phyloP scores from a whole-genome alignment of 202 grass and related monocot genomes.

The Digitaria exilis region DNA sequence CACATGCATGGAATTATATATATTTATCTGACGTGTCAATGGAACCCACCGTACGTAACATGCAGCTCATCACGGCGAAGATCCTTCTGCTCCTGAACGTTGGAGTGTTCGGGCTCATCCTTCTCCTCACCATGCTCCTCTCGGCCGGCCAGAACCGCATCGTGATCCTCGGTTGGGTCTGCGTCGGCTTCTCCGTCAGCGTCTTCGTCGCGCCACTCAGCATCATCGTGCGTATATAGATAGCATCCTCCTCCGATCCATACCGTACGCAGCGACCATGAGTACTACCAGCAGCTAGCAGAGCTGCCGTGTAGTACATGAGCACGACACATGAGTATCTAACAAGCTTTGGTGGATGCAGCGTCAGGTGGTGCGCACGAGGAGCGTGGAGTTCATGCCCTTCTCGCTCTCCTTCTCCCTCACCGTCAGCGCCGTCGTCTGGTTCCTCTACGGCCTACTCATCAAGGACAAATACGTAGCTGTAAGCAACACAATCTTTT shows the following conservation, averaged over 20 bases:
- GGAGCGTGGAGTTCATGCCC: conserved; percentile 93
- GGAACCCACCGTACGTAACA: neutral
- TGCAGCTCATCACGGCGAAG: conserved; percentile 71
- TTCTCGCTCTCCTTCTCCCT: conserved; percentile 84
- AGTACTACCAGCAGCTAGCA: too few species aligned
- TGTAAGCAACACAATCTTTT: conserved; percentile 17
- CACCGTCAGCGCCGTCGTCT: conserved; percentile 66
- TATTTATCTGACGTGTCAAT: neutral
- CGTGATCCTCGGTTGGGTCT: conserved; percentile 78
- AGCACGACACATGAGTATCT: neutral
- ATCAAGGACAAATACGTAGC: conserved; percentile 86
- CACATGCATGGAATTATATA: neutral
- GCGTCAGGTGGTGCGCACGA: conserved; percentile 73
- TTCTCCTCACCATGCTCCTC: conserved; percentile 68
- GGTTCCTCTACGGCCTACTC: conserved; percentile 84
- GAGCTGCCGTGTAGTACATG: neutral
- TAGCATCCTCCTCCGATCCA: neutral
- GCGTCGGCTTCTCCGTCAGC: conserved; percentile 74
- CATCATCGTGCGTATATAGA: conserved; percentile 53
- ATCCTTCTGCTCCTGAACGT: conserved; percentile 70
- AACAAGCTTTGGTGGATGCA: conserved; percentile 22
- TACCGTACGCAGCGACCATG: too few species aligned
- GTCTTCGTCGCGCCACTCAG: conserved; percentile 83
- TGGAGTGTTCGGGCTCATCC: conserved; percentile 64
- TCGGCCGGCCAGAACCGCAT: conserved; percentile 42